These are phyloP conservation scores for Luvunga scandens DNA, from an alignment of 345 rosid species.

Conservation along the genomic window DNA sequence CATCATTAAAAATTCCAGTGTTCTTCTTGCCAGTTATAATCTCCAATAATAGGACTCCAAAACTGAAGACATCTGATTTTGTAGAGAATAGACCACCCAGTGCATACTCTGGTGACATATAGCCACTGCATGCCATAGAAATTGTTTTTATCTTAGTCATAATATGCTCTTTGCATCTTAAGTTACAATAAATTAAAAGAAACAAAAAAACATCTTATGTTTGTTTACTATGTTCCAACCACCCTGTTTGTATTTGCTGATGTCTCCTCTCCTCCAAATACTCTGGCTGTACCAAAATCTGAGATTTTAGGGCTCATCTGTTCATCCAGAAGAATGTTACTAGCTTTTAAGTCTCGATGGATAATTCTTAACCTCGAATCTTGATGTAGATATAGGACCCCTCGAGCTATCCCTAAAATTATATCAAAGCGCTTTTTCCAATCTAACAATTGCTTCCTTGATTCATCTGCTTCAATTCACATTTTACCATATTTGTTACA, in stretches of 20 bases:
- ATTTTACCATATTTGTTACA: not conserved
- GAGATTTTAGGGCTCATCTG: conserved; percentile 39
- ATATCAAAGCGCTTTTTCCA: conserved; percentile 29
- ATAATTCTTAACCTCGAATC: conserved; percentile 37
- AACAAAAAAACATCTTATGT: not conserved
- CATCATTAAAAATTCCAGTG: not conserved
- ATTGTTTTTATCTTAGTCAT: not conserved
- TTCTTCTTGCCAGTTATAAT: not conserved
- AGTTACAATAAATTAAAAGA: not conserved
- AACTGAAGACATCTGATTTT: not conserved
- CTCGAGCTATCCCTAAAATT: conserved; percentile 34
- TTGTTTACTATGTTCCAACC: not conserved
- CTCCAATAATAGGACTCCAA: not conserved
- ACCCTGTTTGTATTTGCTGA: not conserved
- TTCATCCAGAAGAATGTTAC: conserved; percentile 32
- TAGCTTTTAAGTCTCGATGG: conserved; percentile 36
- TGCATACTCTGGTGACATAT: not conserved
- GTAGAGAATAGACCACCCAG: not conserved
- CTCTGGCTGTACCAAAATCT: conserved; percentile 38
- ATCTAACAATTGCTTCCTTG: conserved; percentile 4
- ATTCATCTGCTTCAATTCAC: not conserved
- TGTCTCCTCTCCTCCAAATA: conserved; percentile 18
- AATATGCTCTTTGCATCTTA: not conserved
- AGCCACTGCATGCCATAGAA: not conserved
- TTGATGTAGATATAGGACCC: conserved; percentile 33